A percentile compares a stretch with the other conserved stretches of the same genome.
Evolutionary conservation across 2,329 filamentous ascomycete species (phyloP).

Genomic region (Sphaerulina vaccinii): DNA sequence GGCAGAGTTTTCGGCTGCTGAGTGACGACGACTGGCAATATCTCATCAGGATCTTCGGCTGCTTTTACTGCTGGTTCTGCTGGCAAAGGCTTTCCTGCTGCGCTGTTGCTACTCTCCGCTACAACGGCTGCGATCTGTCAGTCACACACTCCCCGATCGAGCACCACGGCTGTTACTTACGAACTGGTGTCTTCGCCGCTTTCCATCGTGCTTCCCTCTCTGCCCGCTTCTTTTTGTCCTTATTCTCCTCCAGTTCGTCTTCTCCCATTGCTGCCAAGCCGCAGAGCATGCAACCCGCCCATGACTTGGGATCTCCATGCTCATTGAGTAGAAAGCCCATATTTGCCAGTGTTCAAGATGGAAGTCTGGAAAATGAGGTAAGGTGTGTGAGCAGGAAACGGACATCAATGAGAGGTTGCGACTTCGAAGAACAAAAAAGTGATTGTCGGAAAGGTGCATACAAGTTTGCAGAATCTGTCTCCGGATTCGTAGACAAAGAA

Average conservation of each 20-base stretch:
- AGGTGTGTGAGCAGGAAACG: too few relatives aligned
- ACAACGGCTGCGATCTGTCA: background rate
- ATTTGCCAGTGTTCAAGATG: too few relatives aligned
- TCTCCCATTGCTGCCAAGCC: constrained; percentile 1
- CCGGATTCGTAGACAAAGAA: too few relatives aligned
- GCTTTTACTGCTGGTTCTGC: background rate
- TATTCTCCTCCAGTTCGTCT: background rate
- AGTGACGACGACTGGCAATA: background rate
- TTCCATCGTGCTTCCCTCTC: constrained; percentile 1
- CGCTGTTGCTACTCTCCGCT: background rate
- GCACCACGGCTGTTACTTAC: constrained; percentile 1
- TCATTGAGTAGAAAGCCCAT: constrained; percentile 5
- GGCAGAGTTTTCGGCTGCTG: background rate
- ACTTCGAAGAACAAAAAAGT: too few relatives aligned
- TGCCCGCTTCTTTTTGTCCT: background rate
- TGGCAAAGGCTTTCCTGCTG: background rate
- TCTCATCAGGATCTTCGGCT: background rate
- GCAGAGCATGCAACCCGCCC: background rate
- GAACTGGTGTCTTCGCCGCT: background rate
- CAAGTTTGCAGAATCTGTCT: too few relatives aligned
- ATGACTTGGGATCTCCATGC: background rate
- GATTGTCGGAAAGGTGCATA: too few relatives aligned
- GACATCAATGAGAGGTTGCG: too few relatives aligned
- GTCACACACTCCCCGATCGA: background rate
- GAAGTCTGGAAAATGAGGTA: too few relatives aligned